These are phyloP conservation scores for Vitis riparia DNA, from an alignment of 164 flowering plant species.

Conservation along the genomic window DNA sequence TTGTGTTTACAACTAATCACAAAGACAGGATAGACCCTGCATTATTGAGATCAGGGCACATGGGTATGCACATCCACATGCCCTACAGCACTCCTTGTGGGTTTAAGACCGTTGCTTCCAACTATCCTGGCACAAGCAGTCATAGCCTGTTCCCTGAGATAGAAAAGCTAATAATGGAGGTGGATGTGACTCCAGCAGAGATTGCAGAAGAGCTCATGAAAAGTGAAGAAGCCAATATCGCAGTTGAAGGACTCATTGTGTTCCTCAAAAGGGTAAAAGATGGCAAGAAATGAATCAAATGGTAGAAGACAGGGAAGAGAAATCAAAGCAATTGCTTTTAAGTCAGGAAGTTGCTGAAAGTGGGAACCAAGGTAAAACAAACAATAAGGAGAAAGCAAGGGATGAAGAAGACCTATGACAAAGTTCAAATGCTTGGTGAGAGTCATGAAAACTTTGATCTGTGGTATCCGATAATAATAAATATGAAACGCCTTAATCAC, in stretches of 20 bases:
- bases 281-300: background rate
- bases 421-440: too few relatives aligned
- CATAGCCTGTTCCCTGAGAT: constrained; percentile 5
- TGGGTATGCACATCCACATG: constrained; percentile 31
- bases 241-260: constrained; percentile 10
- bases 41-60: constrained; percentile 26
- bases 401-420: too few relatives aligned
- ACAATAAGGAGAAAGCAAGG: too few relatives aligned
- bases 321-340: too few relatives aligned
- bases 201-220: constrained; percentile 31
- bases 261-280: background rate
- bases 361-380: too few relatives aligned
- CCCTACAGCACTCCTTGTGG: constrained; percentile 21
- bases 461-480: too few relatives aligned
- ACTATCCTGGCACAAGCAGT: constrained; percentile 8
- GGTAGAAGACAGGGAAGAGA: background rate
- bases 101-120: constrained; percentile 22
- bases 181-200: constrained; percentile 27
- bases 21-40: constrained; percentile 27
- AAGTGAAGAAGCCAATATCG: constrained; percentile 11
- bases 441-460: too few relatives aligned
- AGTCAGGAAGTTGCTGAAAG: too few relatives aligned
- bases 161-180: constrained; percentile 9
- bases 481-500: too few relatives aligned
- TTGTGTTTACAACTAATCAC: constrained; percentile 28